Evolutionary conservation across 305 asterid species (phyloP).

Genomic region (Fraxinus albicans): DNA sequence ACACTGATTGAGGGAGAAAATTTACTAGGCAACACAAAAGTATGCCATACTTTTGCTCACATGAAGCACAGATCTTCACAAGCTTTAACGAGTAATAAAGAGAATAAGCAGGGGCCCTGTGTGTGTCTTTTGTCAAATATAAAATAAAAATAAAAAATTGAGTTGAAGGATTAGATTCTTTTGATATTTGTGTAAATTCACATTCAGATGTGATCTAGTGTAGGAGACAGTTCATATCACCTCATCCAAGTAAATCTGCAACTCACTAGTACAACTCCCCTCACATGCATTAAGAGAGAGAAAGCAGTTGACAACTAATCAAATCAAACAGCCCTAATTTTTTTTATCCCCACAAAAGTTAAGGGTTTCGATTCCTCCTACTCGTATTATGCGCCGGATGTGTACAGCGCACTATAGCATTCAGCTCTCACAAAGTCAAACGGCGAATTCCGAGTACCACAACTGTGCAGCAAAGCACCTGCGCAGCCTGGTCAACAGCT

Average conservation of each 20-base stretch:
- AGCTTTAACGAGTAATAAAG: neutral
- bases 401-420: constrained; percentile 35
- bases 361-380: constrained; percentile 24
- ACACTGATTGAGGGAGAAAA: neutral
- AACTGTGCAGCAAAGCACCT: constrained; percentile 22
- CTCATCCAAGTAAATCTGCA: neutral
- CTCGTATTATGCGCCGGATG: constrained; percentile 40
- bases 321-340: constrained; percentile 2
- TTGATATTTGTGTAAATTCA: constrained; percentile 38
- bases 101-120: neutral
- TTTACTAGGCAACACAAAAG: neutral
- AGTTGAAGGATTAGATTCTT: constrained; percentile 36
- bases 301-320: constrained; percentile 32
- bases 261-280: neutral
- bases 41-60: neutral
- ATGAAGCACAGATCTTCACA: neutral
- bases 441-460: constrained; percentile 1
- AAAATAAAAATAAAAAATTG: neutral
- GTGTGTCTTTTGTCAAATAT: neutral
- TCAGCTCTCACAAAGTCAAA: neutral
- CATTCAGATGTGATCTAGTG: constrained; percentile 26
- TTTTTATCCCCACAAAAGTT: constrained; percentile 3
- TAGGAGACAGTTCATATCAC: neutral
- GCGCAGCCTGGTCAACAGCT: constrained; percentile 26
- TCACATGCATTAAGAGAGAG: neutral